Conservation (phyloP, 169 alveolate species). For the Eimeria necatrix region DNA sequence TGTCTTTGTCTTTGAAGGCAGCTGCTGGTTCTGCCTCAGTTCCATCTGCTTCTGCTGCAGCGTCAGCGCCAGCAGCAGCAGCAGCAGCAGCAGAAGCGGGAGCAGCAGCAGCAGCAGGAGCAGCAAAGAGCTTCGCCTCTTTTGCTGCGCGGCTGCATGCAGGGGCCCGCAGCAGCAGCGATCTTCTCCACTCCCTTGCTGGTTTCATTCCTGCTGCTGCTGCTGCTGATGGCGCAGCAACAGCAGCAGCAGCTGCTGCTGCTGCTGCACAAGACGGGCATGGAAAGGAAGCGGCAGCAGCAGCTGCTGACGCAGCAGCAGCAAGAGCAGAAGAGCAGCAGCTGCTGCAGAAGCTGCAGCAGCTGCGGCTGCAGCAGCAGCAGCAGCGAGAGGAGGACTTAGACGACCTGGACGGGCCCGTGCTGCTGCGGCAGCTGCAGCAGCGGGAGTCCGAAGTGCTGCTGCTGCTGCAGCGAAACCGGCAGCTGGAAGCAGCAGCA, state of each 20-base stretch:
- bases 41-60: no score
- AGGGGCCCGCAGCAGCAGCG: slow-evolving; percentile 49
- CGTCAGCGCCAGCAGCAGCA: no score
- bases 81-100: no score
- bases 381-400: background rate
- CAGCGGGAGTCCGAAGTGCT: background rate
- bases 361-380: background rate
- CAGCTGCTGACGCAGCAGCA: slow-evolving; percentile 17
- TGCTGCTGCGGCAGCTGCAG: slow-evolving; percentile 55
- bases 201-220: slow-evolving; percentile 42
- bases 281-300: background rate
- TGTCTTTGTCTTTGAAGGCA: background rate
- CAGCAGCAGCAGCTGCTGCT: background rate
- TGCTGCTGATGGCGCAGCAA: background rate
- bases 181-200: slow-evolving; percentile 10
- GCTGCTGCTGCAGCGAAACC: slow-evolving; percentile 23
- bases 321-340: no score
- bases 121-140: background rate
- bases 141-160: slow-evolving; percentile 52
- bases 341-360: background rate
- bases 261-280: background rate
- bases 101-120: slow-evolving; percentile 39
- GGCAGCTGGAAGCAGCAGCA: slow-evolving; percentile 24
- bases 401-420: slow-evolving; percentile 13
- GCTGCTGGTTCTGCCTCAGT: no score